Evolutionary conservation across 2,329 filamentous ascomycete genomes (phyloP).

Genomic region (Botrytis galanthina): DNA sequence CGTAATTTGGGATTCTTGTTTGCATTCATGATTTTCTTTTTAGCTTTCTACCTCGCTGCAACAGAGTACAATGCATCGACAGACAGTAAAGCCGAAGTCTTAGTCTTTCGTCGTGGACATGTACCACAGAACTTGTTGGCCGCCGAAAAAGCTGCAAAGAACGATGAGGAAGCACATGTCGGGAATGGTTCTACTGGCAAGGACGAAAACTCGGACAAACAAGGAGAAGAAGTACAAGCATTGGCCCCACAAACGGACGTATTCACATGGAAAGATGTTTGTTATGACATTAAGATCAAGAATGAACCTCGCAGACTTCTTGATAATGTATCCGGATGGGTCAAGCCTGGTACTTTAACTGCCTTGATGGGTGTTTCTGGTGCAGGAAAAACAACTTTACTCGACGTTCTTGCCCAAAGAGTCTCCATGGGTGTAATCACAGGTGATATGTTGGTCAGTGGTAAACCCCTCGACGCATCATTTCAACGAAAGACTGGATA

Average conservation of each 20-base stretch:
- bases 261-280: conserved; percentile 45
- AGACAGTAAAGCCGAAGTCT: conserved; percentile 72
- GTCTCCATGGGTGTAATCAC: conserved; percentile 86
- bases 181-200: conserved; percentile 21
- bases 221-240: conserved; percentile 32
- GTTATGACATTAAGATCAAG: conserved; percentile 75
- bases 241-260: conserved; percentile 36
- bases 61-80: conserved; percentile 64
- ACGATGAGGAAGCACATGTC: conserved; percentile 31
- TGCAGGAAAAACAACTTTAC: conserved; percentile 84
- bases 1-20: conserved; percentile 67
- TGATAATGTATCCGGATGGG: conserved; percentile 69
- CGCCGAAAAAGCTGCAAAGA: conserved; percentile 34
- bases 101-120: conserved; percentile 68
- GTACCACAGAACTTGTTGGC: conserved; percentile 42
- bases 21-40: conserved; percentile 62
- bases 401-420: conserved; percentile 77
- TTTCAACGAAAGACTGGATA: conserved; percentile 94
- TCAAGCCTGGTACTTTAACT: conserved; percentile 68
- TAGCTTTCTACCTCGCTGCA: conserved; percentile 58
- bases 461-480: conserved; percentile 47
- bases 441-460: conserved; percentile 65
- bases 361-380: conserved; percentile 69
- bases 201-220: conserved; percentile 23
- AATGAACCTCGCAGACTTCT: conserved; percentile 61